Percentiles rank a stretch among this genome's conserved stretches.
Conservation (phyloP, 1,139 yeast species). For the Pichia cactophila region DNA sequence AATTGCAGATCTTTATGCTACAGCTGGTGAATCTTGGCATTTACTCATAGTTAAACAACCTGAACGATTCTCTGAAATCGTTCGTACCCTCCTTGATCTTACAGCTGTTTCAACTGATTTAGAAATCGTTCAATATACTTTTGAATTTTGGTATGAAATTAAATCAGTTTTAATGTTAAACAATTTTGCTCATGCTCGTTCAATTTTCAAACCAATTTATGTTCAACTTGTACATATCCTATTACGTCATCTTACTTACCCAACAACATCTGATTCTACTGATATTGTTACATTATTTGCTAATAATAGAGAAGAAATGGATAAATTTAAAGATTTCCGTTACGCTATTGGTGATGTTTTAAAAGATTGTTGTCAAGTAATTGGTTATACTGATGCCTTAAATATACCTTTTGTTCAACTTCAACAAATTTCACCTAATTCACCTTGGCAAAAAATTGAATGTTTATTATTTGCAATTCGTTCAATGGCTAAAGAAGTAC, state of each 20-base stretch:
- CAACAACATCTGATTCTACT: conserved; percentile 35
- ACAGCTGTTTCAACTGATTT: conserved; percentile 65
- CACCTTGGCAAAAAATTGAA: conserved; percentile 76
- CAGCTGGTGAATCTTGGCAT: conserved; percentile 96
- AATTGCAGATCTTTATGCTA: conserved; percentile 71
- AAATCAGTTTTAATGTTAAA: conserved; percentile 64
- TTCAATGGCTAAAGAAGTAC: conserved; percentile 91
- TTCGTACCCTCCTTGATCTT: conserved; percentile 62
- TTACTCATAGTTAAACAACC: conserved; percentile 75
- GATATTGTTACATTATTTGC: conserved; percentile 25
- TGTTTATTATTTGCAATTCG: conserved; percentile 87
- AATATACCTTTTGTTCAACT: conserved; percentile 52
- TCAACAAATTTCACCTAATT: conserved; percentile 23
- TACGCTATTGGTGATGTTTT: conserved; percentile 96
- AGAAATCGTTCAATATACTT: conserved; percentile 84
- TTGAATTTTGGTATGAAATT: conserved; percentile 83
- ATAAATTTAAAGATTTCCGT: conserved; percentile 85
- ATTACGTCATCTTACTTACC: conserved; percentile 70
- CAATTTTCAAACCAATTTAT: conserved; percentile 54
- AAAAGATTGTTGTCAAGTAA: conserved; percentile 88
- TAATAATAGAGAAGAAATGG: conserved; percentile 68
- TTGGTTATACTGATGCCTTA: conserved; percentile 69
- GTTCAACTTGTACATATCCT: conserved; percentile 58
- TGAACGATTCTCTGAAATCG: conserved; percentile 60
- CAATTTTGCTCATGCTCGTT: conserved; percentile 53